phyloP scores from a whole-genome alignment of 352 stramenopile genomes.

The Phytophthora uliginosa region DNA sequence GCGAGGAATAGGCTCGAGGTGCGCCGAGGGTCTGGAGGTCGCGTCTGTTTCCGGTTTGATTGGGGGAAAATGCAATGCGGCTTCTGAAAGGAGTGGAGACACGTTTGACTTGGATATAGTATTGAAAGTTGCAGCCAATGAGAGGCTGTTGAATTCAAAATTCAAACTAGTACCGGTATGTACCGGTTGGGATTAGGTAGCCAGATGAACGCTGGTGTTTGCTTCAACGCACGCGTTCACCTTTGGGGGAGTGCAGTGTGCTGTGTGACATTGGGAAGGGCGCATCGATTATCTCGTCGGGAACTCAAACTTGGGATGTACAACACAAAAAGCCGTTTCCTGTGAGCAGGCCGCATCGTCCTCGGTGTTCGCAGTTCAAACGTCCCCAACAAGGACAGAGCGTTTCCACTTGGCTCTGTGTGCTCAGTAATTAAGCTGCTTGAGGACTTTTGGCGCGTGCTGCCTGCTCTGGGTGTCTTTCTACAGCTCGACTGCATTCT shows the following conservation, averaged over 20 bases:
- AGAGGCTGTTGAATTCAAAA: conserved; percentile 36
- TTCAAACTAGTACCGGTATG: conserved; percentile 41
- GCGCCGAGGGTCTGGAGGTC: conserved; percentile 6
- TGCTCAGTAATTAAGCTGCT: background rate
- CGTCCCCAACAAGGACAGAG: background rate
- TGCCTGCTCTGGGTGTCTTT: background rate
- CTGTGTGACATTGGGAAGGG: background rate
- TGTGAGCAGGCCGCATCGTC: background rate
- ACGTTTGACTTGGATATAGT: conserved; percentile 38
- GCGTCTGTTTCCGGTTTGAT: conserved; percentile 19
- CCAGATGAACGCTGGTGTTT: background rate
- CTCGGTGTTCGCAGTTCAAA: background rate
- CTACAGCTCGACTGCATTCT: background rate
- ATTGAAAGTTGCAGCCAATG: conserved; percentile 27
- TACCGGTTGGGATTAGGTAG: conserved; percentile 15
- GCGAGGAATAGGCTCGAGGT: background rate
- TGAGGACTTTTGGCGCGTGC: background rate
- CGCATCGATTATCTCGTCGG: background rate
- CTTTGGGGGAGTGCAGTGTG: background rate
- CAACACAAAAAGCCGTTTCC: background rate
- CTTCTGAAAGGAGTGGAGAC: conserved; percentile 17
- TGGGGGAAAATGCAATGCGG: conserved; percentile 19
- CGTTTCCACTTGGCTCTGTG: background rate
- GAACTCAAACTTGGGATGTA: background rate
- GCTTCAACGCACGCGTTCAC: background rate